These are phyloP conservation scores for Lumnitzera racemosa DNA, from an alignment of 345 rosid species.

Conservation along the genomic window DNA sequence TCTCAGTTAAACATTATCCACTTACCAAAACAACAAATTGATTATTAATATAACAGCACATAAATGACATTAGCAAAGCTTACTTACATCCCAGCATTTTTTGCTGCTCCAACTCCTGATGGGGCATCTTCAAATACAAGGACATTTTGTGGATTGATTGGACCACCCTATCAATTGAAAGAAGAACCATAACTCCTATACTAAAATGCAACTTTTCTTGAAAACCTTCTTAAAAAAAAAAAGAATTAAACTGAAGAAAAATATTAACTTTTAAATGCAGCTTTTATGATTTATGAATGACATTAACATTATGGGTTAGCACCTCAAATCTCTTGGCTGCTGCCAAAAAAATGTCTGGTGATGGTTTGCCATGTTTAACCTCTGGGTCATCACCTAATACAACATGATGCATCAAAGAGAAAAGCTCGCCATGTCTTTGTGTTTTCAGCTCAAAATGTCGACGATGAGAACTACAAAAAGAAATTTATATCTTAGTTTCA, in stretches of 20 bases:
- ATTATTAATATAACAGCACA: neutral
- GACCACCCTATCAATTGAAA: conserved; percentile 45
- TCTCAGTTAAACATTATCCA: too few species aligned
- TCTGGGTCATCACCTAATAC: conserved; percentile 94
- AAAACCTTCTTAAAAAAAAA: neutral
- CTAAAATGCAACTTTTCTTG: neutral
- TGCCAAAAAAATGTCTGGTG: conserved; percentile 81
- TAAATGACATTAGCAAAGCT: neutral
- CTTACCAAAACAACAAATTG: neutral
- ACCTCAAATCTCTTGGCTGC: conserved; percentile 97
- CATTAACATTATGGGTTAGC: conserved; percentile 1
- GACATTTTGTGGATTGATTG: conserved; percentile 40
- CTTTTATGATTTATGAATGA: too few species aligned
- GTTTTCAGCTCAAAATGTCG: conserved; percentile 81
- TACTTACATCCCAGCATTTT: conserved; percentile 91
- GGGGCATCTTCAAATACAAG: conserved; percentile 98
- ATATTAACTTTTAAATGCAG: neutral
- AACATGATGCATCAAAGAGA: conserved; percentile 87
- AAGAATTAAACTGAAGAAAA: conserved; percentile 10
- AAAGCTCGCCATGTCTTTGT: conserved; percentile 64
- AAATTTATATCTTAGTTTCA: neutral
- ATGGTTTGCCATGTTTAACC: conserved; percentile 88
- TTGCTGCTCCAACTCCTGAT: conserved; percentile 81
- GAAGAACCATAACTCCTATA: conserved; percentile 5
- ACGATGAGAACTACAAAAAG: conserved; percentile 54